Conservation (phyloP, 1,284 basidiomycete genomes). For the Xanthoconium separans region DNA sequence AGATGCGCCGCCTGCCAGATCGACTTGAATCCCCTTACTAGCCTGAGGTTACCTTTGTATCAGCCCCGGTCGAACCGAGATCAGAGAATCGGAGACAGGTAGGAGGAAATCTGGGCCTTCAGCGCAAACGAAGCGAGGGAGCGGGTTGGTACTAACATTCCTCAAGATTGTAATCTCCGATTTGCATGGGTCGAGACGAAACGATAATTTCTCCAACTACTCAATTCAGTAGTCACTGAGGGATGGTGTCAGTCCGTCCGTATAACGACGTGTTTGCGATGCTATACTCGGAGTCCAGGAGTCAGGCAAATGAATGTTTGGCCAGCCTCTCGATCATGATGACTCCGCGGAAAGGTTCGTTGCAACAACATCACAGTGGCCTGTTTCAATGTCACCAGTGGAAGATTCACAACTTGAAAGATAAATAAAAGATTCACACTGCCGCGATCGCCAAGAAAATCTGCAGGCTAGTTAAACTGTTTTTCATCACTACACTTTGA, state of each 20-base stretch:
- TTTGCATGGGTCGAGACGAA: background rate
- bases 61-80: background rate
- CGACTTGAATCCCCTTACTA: background rate
- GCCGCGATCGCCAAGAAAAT: background rate
- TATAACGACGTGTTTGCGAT: background rate
- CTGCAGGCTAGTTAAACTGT: background rate
- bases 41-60: background rate
- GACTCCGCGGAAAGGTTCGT: slow-evolving; percentile 5
- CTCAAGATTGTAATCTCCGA: background rate
- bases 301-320: background rate
- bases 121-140: background rate
- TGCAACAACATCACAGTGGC: background rate
- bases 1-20: background rate
- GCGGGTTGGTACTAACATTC: background rate
- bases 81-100: background rate
- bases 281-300: background rate
- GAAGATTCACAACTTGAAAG: too few relatives aligned
- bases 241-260: background rate
- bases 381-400: background rate
- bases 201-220: background rate
- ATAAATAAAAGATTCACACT: background rate
- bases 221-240: background rate
- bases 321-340: background rate
- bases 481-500: too few relatives aligned
- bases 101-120: background rate